Percentiles rank a stretch among this genome's conserved stretches.
phyloP scores from a whole-genome alignment of 2,329 filamentous ascomycete species.

The Penicillium sp. region DNA sequence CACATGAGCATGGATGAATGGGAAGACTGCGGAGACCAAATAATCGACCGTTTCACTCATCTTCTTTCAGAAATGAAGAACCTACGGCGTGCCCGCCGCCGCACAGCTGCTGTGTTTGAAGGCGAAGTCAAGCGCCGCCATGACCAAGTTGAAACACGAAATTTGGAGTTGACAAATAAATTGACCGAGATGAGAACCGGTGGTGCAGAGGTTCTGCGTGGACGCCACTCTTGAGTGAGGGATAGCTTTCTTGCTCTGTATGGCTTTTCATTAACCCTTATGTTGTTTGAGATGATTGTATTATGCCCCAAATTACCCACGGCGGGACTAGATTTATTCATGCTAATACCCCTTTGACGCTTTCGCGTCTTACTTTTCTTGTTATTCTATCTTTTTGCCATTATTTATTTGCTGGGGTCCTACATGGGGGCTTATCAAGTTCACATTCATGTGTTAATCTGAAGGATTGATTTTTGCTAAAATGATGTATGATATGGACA shows the following conservation, averaged over 20 bases:
- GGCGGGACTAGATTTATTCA: background rate
- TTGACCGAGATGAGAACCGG: slow-evolving; percentile 54
- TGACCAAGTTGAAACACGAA: slow-evolving; percentile 50
- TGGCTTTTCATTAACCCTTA: background rate
- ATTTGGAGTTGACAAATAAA: slow-evolving; percentile 49
- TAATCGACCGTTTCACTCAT: slow-evolving; percentile 54
- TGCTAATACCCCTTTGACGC: slow-evolving; percentile 16
- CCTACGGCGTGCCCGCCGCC: slow-evolving; percentile 54
- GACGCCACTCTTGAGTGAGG: slow-evolving; percentile 29
- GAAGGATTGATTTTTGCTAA: slow-evolving; percentile 2
- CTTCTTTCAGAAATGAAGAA: slow-evolving; percentile 53
- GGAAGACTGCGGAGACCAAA: slow-evolving; percentile 62
- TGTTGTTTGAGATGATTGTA: slow-evolving; percentile 1
- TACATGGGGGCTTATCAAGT: background rate
- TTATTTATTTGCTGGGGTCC: background rate
- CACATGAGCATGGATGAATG: slow-evolving; percentile 55
- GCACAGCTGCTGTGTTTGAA: slow-evolving; percentile 54
- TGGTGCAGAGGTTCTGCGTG: slow-evolving; percentile 53
- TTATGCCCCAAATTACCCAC: background rate
- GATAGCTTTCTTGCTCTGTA: background rate
- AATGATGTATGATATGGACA: slow-evolving; percentile 17
- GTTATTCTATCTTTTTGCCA: background rate
- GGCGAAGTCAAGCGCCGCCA: slow-evolving; percentile 55
- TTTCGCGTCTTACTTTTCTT: background rate
- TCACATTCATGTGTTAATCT: background rate